Percentiles rank a stretch among this genome's conserved stretches.
These are phyloP conservation scores for Ceratocystis cubensis DNA, from an alignment of 2,329 filamentous ascomycete genomes.

Conservation along the genomic window DNA sequence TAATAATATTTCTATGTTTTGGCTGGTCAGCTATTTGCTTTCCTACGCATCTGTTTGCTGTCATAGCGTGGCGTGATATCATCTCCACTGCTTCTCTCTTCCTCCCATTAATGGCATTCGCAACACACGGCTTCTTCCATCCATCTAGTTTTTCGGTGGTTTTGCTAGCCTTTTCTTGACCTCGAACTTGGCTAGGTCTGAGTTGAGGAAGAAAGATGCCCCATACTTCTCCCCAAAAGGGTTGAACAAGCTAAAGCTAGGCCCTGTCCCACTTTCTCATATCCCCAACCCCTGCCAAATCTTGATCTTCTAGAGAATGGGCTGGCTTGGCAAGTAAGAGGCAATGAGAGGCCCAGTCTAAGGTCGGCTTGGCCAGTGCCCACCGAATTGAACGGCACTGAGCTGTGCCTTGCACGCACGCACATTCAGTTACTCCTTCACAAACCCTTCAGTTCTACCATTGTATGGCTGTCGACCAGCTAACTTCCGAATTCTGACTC, in stretches of 20 bases:
- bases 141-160: neutral
- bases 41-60: neutral
- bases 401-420: slow-evolving; percentile 1
- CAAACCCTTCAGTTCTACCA: neutral
- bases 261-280: slow-evolving; percentile 18
- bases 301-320: slow-evolving; percentile 15
- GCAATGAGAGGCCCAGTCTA: neutral
- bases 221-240: slow-evolving; percentile 11
- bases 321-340: slow-evolving; percentile 15
- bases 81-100: neutral
- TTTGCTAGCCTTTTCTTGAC: neutral
- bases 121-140: neutral
- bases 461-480: too few relatives aligned
- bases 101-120: neutral
- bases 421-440: too few relatives aligned
- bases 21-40: neutral
- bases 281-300: slow-evolving; percentile 14
- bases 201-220: slow-evolving; percentile 3
- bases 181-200: neutral
- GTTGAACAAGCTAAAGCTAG: slow-evolving; percentile 27
- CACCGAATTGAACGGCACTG: neutral
- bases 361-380: slow-evolving; percentile 4
- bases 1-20: neutral
- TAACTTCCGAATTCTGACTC: neutral
- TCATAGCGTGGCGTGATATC: neutral